These are phyloP conservation scores for Zizania latifolia DNA, from an alignment of 176 grass and related monocot genomes.

Conservation along the genomic window DNA sequence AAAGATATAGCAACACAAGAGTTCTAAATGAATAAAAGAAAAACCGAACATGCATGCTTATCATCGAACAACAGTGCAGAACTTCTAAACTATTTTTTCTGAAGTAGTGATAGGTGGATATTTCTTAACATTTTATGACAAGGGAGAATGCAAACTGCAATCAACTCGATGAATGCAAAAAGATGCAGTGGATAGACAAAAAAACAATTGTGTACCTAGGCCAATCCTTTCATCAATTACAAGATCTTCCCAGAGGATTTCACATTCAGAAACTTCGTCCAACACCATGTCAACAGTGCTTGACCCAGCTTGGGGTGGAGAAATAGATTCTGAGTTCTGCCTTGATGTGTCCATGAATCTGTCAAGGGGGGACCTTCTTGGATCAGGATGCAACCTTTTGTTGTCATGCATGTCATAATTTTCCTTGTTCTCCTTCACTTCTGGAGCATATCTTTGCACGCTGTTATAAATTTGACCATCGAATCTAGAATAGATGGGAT, in stretches of 20 bases:
- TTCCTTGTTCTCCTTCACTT: constrained; percentile 33
- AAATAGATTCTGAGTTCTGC: constrained; percentile 37
- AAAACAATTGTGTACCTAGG: constrained; percentile 49
- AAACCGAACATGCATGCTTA: constrained; percentile 8
- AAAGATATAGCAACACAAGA: constrained; percentile 15
- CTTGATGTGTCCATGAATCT: constrained; percentile 41
- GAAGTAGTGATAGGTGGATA: background rate
- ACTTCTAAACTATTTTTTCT: constrained; percentile 7
- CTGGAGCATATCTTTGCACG: constrained; percentile 11
- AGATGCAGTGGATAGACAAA: background rate
- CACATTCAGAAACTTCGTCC: constrained; percentile 80
- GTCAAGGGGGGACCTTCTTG: constrained; percentile 45
- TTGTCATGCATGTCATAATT: constrained; percentile 44
- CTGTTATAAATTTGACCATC: constrained; percentile 13
- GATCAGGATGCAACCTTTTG: constrained; percentile 31
- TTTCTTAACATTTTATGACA: constrained; percentile 4
- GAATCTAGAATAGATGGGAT: constrained; percentile 29
- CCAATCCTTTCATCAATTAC: constrained; percentile 88
- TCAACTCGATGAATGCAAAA: constrained; percentile 8
- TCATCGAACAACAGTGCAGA: background rate
- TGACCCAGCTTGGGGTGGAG: constrained; percentile 35
- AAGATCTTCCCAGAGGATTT: constrained; percentile 90
- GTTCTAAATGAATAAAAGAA: background rate
- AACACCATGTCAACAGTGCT: constrained; percentile 54
- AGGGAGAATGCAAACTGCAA: background rate